Evolutionary conservation across 495 filamentous ascomycete genomes (phyloP).

Genomic region (Aspergillus diversus): DNA sequence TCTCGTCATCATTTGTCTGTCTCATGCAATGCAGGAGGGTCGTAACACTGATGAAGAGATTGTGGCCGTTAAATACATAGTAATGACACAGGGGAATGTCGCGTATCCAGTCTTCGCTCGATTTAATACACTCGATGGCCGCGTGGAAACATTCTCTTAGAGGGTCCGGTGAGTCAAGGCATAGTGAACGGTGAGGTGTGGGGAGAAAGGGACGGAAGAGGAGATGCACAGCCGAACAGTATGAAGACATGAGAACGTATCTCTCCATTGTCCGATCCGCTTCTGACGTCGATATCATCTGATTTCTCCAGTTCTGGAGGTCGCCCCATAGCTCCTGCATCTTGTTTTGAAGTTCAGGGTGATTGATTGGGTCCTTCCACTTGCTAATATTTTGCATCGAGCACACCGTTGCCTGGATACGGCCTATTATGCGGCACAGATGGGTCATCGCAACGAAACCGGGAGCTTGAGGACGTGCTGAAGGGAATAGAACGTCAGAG

Average conservation of each 20-base stretch:
- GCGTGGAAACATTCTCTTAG: background rate
- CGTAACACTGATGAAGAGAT: background rate
- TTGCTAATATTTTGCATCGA: background rate
- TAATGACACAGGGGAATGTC: constrained; percentile 2
- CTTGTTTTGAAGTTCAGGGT: background rate
- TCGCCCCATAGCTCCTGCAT: background rate
- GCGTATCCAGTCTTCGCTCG: background rate
- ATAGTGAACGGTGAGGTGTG: background rate
- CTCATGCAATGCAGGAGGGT: constrained; percentile 4
- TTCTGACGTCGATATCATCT: background rate
- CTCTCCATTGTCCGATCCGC: constrained; percentile 3
- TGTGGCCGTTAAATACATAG: constrained; percentile 3
- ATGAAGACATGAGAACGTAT: constrained; percentile 1
- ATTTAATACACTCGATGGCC: constrained; percentile 5
- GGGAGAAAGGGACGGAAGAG: constrained; percentile 1
- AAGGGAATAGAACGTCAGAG: constrained; percentile 15
- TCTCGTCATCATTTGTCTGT: constrained; percentile 2
- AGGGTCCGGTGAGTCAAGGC: background rate
- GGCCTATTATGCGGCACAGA: background rate
- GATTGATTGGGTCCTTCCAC: background rate
- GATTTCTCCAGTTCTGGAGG: constrained; percentile 2
- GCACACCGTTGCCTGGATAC: background rate
- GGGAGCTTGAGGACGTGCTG: constrained; percentile 2
- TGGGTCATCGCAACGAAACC: constrained; percentile 11
- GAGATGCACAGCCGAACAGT: constrained; percentile 3